Evolutionary conservation across 345 rosid species (phyloP).

Genomic region (Triadica sebifera): DNA sequence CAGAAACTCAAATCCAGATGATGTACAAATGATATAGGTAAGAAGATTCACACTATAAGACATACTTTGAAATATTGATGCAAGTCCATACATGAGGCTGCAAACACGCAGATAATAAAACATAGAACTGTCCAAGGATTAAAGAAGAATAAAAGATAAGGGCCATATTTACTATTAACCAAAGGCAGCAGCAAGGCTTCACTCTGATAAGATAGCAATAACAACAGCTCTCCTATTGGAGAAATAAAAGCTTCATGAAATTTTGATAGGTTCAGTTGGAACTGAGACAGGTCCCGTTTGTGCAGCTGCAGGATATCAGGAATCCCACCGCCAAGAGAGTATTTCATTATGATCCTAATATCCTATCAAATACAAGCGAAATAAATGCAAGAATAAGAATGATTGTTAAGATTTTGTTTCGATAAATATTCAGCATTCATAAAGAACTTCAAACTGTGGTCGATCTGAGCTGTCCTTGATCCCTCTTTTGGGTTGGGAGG

Average conservation of each 20-base stretch:
- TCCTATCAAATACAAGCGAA: neutral
- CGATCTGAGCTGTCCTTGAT: neutral
- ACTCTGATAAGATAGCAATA: slow-evolving; percentile 63
- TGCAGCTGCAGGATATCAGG: slow-evolving; percentile 70
- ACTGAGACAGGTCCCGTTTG: slow-evolving; percentile 65
- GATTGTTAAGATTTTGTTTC: neutral
- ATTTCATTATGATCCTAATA: slow-evolving; percentile 44
- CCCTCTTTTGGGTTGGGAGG: neutral
- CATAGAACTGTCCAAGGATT: neutral
- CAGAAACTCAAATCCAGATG: slow-evolving; percentile 13
- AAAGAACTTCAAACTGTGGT: neutral
- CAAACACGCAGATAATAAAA: neutral
- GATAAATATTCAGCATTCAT: neutral
- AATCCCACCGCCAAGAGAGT: slow-evolving; percentile 42
- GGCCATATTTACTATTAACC: slow-evolving; percentile 43
- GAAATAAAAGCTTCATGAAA: slow-evolving; percentile 89
- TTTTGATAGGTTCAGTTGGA: slow-evolving; percentile 62
- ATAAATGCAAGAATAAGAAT: neutral
- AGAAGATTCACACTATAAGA: slow-evolving; percentile 4
- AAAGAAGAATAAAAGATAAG: slow-evolving; percentile 5
- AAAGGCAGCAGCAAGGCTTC: slow-evolving; percentile 80
- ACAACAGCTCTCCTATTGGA: slow-evolving; percentile 66
- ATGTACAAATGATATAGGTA: neutral
- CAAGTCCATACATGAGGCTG: neutral
- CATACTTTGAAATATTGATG: neutral